phyloP scores from a whole-genome alignment of 2,329 filamentous ascomycete genomes.

The Colletotrichum lini region DNA sequence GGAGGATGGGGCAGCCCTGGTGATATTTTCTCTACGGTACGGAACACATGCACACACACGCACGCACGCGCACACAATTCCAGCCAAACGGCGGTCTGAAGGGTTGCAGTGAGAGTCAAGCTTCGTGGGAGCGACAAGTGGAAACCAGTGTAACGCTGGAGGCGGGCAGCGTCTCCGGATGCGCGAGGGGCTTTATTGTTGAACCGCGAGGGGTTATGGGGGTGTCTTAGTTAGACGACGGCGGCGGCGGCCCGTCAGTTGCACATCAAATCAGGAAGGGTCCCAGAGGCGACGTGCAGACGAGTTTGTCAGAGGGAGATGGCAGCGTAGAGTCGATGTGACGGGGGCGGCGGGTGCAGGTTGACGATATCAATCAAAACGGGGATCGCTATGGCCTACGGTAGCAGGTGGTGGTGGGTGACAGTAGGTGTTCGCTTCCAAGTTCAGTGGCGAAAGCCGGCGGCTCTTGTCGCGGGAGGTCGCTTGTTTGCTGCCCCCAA shows the following conservation, averaged over 20 bases:
- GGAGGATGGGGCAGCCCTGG: constrained; percentile 27
- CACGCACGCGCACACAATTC: no score
- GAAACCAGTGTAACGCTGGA: constrained; percentile 39
- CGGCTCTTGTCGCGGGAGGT: constrained; percentile 40
- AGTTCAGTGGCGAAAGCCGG: constrained; percentile 31
- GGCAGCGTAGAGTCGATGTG: constrained; percentile 10
- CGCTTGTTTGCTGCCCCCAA: constrained; percentile 45
- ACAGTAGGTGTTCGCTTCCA: constrained; percentile 4
- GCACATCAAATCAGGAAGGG: constrained; percentile 26
- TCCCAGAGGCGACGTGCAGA: constrained; percentile 25
- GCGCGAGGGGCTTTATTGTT: constrained; percentile 40
- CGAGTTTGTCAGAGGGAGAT: neutral
- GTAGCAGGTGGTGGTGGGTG: neutral
- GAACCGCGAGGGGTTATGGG: constrained; percentile 32
- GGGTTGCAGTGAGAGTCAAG: constrained; percentile 33
- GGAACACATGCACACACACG: constrained; percentile 8
- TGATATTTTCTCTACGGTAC: constrained; percentile 14
- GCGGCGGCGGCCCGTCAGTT: constrained; percentile 3
- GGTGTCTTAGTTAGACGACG: constrained; percentile 28
- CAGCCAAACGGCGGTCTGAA: constrained; percentile 35
- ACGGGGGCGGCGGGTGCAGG: constrained; percentile 25
- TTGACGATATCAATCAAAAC: constrained; percentile 16
- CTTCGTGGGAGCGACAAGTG: constrained; percentile 30
- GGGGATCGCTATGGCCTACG: neutral
- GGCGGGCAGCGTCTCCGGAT: constrained; percentile 41